A percentile compares a stretch with the other conserved stretches of the same genome.
Evolutionary conservation across 1,284 basidiomycete species (phyloP).

Genomic region (Anthracocystis walkeri): DNA sequence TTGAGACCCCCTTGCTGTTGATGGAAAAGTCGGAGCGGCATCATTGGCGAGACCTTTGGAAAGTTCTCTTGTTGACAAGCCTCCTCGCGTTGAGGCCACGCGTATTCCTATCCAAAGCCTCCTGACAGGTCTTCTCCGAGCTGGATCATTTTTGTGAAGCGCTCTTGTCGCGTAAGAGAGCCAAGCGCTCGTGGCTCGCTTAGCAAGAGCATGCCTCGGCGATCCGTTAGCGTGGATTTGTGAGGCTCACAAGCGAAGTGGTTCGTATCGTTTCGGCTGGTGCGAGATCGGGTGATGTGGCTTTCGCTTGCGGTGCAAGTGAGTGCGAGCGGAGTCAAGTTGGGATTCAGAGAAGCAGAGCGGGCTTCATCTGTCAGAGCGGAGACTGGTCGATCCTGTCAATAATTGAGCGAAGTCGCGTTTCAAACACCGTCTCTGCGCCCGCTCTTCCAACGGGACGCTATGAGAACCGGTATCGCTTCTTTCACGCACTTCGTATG

Average conservation of each 20-base stretch:
- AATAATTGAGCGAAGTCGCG: not conserved
- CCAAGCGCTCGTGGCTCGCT: constrained; percentile 20
- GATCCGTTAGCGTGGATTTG: constrained; percentile 2
- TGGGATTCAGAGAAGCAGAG: not conserved
- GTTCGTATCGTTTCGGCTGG: too few species aligned
- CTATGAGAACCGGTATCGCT: too few species aligned
- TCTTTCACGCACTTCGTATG: not conserved
- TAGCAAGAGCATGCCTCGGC: constrained; percentile 22
- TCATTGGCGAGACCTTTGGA: too few species aligned
- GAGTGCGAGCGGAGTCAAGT: too few species aligned
- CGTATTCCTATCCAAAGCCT: not conserved
- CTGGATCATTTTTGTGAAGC: not conserved
- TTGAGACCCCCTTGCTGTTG: not conserved
- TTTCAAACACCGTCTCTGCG: constrained; percentile 1
- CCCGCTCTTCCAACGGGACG: not conserved
- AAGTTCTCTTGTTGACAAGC: too few species aligned
- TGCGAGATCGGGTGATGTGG: too few species aligned
- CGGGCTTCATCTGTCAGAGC: not conserved
- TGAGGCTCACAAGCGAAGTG: not conserved
- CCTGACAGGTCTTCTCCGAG: constrained; percentile 37
- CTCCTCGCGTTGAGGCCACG: not conserved
- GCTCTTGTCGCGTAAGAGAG: not conserved
- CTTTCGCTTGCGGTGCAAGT: too few species aligned
- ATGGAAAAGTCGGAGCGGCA: constrained; percentile 5
- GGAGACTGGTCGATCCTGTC: not conserved